Percentiles rank a stretch among this genome's conserved stretches.
Evolutionary conservation across 73 alveolate genomes (phyloP).

Genomic region (Symbiodinium pilosum): DNA sequence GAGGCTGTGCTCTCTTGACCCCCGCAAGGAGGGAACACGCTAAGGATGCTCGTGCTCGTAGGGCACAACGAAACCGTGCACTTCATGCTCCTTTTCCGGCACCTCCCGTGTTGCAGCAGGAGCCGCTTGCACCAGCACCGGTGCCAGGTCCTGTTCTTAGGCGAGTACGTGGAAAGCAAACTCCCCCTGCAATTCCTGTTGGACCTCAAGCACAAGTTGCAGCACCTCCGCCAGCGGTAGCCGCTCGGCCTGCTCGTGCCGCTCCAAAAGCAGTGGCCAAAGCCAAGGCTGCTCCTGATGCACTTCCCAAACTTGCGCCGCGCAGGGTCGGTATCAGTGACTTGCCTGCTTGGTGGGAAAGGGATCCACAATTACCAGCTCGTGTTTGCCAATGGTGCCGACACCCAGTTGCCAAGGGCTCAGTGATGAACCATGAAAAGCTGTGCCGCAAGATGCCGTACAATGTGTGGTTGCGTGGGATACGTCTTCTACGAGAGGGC

Average conservation of each 20-base stretch:
- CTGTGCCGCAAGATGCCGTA: background rate
- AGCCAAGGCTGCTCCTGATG: background rate
- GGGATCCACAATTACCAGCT: background rate
- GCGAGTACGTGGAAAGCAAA: background rate
- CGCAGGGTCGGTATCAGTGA: background rate
- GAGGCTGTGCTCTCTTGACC: background rate
- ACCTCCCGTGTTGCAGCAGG: background rate
- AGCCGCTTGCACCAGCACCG: background rate
- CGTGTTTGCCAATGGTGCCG: constrained; percentile 32
- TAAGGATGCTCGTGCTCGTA: background rate
- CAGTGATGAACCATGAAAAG: background rate
- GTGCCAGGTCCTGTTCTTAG: background rate
- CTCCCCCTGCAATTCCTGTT: background rate
- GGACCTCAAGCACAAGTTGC: background rate
- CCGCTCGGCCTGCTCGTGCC: background rate
- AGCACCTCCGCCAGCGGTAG: background rate
- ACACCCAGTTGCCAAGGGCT: background rate
- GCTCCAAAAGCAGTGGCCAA: background rate
- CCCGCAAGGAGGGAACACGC: background rate
- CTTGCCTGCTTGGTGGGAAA: constrained; percentile 17
- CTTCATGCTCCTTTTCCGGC: background rate
- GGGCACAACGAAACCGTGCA: background rate
- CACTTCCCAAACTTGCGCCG: background rate
- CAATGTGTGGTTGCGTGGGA: background rate
- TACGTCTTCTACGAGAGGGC: background rate